phyloP scores from a whole-genome alignment of 768 basidiomycete species.

The Suillus ampliporus region DNA sequence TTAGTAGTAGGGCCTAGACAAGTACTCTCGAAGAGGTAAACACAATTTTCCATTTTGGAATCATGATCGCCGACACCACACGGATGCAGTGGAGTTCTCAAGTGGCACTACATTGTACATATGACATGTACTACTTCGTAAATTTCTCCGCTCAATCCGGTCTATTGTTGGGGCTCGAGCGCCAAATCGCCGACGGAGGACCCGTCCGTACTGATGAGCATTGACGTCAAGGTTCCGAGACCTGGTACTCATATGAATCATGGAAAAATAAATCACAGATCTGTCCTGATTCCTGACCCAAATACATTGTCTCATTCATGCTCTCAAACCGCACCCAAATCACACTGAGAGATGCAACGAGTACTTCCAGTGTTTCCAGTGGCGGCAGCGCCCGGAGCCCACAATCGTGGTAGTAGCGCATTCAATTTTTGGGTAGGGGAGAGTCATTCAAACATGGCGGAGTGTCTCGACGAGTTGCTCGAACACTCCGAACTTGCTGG shows the following conservation, averaged over 20 bases:
- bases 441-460: not conserved
- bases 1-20: too few relatives aligned
- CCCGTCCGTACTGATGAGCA: too few relatives aligned
- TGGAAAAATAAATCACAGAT: not conserved
- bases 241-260: not conserved
- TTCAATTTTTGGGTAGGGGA: not conserved
- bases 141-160: too few relatives aligned
- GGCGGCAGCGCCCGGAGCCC: not conserved
- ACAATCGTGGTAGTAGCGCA: not conserved
- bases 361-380: not conserved
- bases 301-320: conserved; percentile 3
- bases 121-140: too few relatives aligned
- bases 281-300: not conserved
- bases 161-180: too few relatives aligned
- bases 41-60: too few relatives aligned
- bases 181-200: too few relatives aligned
- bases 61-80: too few relatives aligned
- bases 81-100: too few relatives aligned
- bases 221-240: too few relatives aligned
- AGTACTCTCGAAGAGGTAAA: too few relatives aligned
- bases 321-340: not conserved
- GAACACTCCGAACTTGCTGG: conserved; percentile 40
- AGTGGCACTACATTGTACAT: too few relatives aligned
- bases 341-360: not conserved
- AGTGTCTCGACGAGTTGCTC: conserved; percentile 10